A percentile compares a stretch with the other conserved stretches of the same genome.
These are phyloP conservation scores for Solanum medicagineum DNA, from an alignment of 257 asterid species.

Conservation along the genomic window DNA sequence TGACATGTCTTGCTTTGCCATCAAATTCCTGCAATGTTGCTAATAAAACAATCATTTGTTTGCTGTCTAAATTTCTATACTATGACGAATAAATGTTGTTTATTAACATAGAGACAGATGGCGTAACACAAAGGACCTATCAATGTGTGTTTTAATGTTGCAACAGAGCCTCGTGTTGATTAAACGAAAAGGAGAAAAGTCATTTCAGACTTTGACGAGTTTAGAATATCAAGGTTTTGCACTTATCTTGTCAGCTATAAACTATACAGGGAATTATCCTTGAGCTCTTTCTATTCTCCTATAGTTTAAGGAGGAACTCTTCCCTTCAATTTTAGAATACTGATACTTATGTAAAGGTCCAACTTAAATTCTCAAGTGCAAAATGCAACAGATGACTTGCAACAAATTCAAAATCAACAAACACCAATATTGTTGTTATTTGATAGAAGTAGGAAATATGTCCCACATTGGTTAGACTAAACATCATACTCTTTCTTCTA, in stretches of 20 bases:
- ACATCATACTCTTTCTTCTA: too few species aligned
- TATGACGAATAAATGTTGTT: not conserved
- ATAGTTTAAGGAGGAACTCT: not conserved
- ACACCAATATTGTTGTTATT: not conserved
- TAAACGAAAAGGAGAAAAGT: not conserved
- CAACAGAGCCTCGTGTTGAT: not conserved
- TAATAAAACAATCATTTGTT: not conserved
- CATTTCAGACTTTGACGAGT: too few species aligned
- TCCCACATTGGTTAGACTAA: too few species aligned
- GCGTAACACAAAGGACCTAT: not conserved
- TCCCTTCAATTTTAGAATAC: not conserved
- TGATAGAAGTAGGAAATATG: too few species aligned
- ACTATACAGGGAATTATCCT: not conserved
- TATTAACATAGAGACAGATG: not conserved
- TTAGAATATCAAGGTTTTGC: not conserved
- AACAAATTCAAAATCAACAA: not conserved
- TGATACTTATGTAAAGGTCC: not conserved
- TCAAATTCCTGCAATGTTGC: slow-evolving; percentile 63
- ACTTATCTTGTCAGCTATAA: not conserved
- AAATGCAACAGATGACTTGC: not conserved
- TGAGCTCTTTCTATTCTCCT: not conserved
- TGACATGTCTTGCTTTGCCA: slow-evolving; percentile 94
- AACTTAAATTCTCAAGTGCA: not conserved
- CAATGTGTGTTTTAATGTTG: not conserved
- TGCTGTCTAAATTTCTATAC: not conserved